Base-by-base conservation (phyloP, 1,139 yeast genomes). In the Geotrichum restrictum region DNA sequence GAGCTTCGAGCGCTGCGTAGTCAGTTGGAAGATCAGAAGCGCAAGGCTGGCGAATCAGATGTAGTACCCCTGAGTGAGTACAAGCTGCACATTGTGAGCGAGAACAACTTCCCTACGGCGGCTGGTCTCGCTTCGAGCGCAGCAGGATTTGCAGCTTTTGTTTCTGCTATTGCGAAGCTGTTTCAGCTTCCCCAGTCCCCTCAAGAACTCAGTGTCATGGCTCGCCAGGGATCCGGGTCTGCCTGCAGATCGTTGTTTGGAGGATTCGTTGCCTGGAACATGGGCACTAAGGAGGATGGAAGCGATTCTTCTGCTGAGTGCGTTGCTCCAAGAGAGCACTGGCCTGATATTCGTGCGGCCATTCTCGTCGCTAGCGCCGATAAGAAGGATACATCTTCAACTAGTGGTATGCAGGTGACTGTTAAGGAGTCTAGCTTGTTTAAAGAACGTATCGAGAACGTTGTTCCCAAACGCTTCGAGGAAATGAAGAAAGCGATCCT, bases 231-330 rank as follows among this genome's bases (percentile, higher is more conserved):
- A 19, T 88, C 97, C 14, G 99, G 98, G 1, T 88, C 97, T 13
- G 98, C 98, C 8, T 93, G 98, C 71, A 80, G 99, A 69, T 93
- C 98, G 11, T 75, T 93, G 56, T 88, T 88, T 70, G 98, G 98
- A 46, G 99, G 99, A 6, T 93, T 83, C 67, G 98, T 93, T 14
- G 98, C 98, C 3, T 93, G 99, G 99, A 96, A 93, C 70, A 91
- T 89, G 97, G 99, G 99, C 52, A 60, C 63, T 1, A 59, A 66
- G 55, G 72, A 60, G 0, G 84, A 88, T 64, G 98, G 98, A 7
- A 75, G 79, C 48, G 98, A 93, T 70, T 89, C 97, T 19, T 83
- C 82, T 65, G 98, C 99, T 1, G 95, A 88, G 32, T 89, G 88
- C 72, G 80, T 93, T 46, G 96, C 96, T 3, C 85, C 95, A 6